A percentile compares a stretch with the other conserved stretches of the same genome.
These are phyloP conservation scores for Nicotiana tomentosiformis DNA, from an alignment of 257 asterid species.

Conservation along the genomic window DNA sequence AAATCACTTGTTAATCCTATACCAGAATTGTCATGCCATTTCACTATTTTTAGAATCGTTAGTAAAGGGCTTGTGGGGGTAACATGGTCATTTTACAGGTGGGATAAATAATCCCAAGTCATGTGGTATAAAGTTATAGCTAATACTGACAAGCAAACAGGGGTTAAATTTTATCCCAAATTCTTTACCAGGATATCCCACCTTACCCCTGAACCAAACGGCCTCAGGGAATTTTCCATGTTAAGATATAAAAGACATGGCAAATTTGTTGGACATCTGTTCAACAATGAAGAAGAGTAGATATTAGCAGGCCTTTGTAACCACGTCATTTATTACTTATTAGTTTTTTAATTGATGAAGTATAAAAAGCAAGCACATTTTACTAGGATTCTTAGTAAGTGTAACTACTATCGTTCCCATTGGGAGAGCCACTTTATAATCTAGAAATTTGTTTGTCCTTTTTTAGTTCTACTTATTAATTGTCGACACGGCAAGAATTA, in stretches of 20 bases:
- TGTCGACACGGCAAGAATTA: background rate
- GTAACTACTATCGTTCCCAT: background rate
- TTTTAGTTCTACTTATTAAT: background rate
- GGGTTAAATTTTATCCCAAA: too few relatives aligned
- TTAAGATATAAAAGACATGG: background rate
- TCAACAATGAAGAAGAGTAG: background rate
- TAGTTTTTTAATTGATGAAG: background rate
- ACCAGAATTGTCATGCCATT: too few relatives aligned
- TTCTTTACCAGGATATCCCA: too few relatives aligned
- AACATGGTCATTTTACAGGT: too few relatives aligned
- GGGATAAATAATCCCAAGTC: too few relatives aligned
- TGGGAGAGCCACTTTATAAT: background rate
- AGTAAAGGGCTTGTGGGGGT: too few relatives aligned
- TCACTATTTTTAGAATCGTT: too few relatives aligned
- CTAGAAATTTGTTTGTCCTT: background rate
- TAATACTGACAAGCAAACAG: too few relatives aligned
- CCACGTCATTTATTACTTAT: background rate
- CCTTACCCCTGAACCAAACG: too few relatives aligned
- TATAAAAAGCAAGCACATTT: background rate
- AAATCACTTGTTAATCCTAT: too few relatives aligned
- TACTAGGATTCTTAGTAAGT: background rate
- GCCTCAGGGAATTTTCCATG: background rate
- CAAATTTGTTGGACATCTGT: background rate
- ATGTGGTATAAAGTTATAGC: too few relatives aligned
- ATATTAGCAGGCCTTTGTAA: background rate